Evolutionary conservation across 768 basidiomycete species (phyloP), one percentile per base, ranked within the genome.

Genomic region (Zangia roseola): DNA sequence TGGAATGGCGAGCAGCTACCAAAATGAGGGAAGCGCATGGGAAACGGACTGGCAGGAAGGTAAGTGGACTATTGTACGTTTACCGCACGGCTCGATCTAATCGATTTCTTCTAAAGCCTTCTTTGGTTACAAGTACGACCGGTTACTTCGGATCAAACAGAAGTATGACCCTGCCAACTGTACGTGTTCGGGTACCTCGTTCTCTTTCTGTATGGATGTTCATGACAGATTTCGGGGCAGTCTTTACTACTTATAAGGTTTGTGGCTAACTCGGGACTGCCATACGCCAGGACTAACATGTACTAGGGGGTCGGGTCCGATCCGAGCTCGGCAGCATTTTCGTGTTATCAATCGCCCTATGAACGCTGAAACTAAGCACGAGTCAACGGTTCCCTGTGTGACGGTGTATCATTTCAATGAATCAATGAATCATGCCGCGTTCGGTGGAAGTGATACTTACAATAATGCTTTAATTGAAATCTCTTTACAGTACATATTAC

Each of bases 21-120:
- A 58, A 36, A 61, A 61, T 23, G 59, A 61, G 25, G 56, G 47
- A 14, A 53, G 50, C n/a, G 41, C 43, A 2, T 54, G 40, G 31
- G 59, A 60, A 23, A 40, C 9, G 2, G 25, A 50, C 23, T 60
- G 52, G 59, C 50, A 61, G 20, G n/a, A 50, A 37, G 37, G 59
- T 52, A 12, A 20, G 30, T 17, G 9, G 16, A 4, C 14, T 19
- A 20, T 20, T 13, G 12, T 26, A 25, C 19, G 21, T 20, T 6
- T 3, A 17, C 1, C 13, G 12, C 25, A 30, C 10, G 40, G 28
- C 14, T n/a, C 13, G 13, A 19, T 39, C 23, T 4, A 10, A 12
- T 21, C 20, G n/a, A n/a, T 37, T n/a, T 30, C 21, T 10, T 37
- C 21, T 20, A 13, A 13, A 57, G 52, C 52, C 10, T 58, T 58